Conservation (phyloP, 2,329 filamentous ascomycete genomes). For the Talaromyces rugulosus region DNA sequence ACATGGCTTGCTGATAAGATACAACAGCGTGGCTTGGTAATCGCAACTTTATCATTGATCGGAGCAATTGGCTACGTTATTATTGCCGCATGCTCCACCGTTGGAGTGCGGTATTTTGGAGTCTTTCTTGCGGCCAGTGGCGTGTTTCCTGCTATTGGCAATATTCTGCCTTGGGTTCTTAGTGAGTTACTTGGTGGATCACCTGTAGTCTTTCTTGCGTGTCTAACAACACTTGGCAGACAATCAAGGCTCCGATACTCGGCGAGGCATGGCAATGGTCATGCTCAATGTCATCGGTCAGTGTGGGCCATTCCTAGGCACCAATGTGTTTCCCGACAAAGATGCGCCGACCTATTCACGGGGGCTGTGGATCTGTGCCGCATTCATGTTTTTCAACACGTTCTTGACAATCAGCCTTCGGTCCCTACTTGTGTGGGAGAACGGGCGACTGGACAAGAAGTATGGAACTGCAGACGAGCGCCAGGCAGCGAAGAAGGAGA, state of each 20-base stretch:
- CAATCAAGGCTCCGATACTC: conserved; percentile 66
- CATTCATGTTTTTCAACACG: conserved; percentile 58
- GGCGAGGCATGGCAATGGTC: conserved; percentile 62
- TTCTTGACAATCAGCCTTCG: conserved; percentile 52
- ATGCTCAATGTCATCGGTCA: conserved; percentile 66
- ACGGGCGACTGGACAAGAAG: conserved; percentile 54
- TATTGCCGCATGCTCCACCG: conserved; percentile 53
- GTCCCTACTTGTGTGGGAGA: conserved; percentile 55
- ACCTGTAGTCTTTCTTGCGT: not conserved
- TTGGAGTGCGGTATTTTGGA: conserved; percentile 49
- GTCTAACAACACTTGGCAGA: conserved; percentile 35
- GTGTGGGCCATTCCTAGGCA: conserved; percentile 60
- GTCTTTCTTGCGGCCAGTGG: conserved; percentile 56
- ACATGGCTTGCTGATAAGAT: conserved; percentile 63
- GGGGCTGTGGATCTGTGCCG: conserved; percentile 58
- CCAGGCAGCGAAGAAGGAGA: conserved; percentile 13
- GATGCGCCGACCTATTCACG: conserved; percentile 48
- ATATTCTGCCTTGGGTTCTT: conserved; percentile 66
- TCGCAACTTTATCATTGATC: conserved; percentile 53
- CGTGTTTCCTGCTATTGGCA: conserved; percentile 65
- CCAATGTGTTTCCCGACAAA: conserved; percentile 55
- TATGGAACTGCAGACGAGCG: conserved; percentile 28
- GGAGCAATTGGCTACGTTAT: conserved; percentile 62
- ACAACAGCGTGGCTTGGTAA: conserved; percentile 60
- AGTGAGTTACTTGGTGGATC: conserved; percentile 28